A percentile compares a stretch with the other conserved stretches of the same genome.
Conservation (phyloP, 2,329 filamentous ascomycete genomes). For the Sporothrix protearum region DNA sequence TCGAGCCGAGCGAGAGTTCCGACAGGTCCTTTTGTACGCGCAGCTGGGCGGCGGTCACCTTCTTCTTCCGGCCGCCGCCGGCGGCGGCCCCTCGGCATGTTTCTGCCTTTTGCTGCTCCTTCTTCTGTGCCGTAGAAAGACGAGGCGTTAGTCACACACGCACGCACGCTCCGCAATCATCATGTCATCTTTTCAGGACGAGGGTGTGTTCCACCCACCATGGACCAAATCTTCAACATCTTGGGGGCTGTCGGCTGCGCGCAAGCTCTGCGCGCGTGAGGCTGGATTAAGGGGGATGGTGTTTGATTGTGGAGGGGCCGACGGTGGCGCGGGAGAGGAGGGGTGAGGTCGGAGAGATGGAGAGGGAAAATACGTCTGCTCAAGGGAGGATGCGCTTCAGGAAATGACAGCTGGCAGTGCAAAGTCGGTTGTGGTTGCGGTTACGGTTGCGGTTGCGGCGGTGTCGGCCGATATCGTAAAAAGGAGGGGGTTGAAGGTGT, state of each 20-base stretch:
- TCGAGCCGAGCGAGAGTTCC: constrained; percentile 72
- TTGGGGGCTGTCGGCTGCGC: constrained; percentile 40
- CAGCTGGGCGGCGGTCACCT: constrained; percentile 92
- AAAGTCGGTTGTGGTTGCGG: too few species aligned
- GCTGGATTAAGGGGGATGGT: not conserved
- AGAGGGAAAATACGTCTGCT: not conserved
- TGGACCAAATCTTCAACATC: constrained; percentile 99
- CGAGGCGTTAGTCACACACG: constrained; percentile 26
- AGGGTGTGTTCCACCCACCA: constrained; percentile 64
- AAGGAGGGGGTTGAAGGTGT: not conserved
- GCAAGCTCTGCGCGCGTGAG: constrained; percentile 3
- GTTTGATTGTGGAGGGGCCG: not conserved
- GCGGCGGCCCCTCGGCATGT: constrained; percentile 70
- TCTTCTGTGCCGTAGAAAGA: constrained; percentile 59
- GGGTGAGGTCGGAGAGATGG: not conserved
- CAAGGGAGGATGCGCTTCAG: too few species aligned
- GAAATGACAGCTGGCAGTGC: too few species aligned
- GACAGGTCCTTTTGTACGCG: constrained; percentile 92
- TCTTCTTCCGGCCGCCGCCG: constrained; percentile 83
- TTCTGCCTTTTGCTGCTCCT: constrained; percentile 93
- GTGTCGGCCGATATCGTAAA: not conserved
- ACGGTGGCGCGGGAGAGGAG: not conserved
- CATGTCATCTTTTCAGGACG: not conserved
- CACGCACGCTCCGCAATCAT: constrained; percentile 23
- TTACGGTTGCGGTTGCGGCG: not conserved